Evolutionary conservation across 139 green algal genomes (phyloP).

Genomic region (Chlamydomonas sp.): DNA sequence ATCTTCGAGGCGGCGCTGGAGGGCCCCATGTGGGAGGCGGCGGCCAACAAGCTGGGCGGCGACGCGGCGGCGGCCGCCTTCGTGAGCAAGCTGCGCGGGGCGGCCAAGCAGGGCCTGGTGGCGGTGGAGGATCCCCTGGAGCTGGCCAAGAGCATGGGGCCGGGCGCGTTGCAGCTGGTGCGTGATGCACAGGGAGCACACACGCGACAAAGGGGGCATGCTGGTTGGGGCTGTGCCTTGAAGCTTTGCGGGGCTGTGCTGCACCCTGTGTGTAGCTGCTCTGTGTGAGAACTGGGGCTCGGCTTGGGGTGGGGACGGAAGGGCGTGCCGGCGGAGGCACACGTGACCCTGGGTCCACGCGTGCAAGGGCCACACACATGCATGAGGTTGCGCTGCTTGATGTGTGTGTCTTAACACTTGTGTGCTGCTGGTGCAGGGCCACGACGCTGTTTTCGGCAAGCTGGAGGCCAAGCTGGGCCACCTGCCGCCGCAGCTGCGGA

Average conservation of each 20-base stretch:
- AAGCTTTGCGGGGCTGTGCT: neutral
- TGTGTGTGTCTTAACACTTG: neutral
- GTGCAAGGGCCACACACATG: neutral
- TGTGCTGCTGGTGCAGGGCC: neutral
- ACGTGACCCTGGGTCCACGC: neutral
- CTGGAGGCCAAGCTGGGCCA: neutral
- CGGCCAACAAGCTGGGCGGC: neutral
- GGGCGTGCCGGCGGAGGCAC: too few species aligned
- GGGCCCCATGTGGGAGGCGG: constrained; percentile 27
- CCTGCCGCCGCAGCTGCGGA: neutral
- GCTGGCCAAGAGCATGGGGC: constrained; percentile 5
- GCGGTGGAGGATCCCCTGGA: constrained; percentile 10
- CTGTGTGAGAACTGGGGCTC: too few species aligned
- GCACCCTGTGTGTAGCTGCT: neutral
- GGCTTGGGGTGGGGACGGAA: too few species aligned
- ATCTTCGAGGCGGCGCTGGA: constrained; percentile 7
- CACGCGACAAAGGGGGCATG: neutral
- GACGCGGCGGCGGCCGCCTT: neutral
- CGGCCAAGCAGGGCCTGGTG: neutral
- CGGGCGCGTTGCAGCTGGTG: neutral
- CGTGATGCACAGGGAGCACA: neutral
- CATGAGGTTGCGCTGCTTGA: too few species aligned
- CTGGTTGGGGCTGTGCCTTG: neutral
- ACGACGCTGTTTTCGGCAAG: neutral
- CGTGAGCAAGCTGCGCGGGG: neutral